Evolutionary conservation across 345 rosid genomes (phyloP).

Genomic region (Mangifera indica): DNA sequence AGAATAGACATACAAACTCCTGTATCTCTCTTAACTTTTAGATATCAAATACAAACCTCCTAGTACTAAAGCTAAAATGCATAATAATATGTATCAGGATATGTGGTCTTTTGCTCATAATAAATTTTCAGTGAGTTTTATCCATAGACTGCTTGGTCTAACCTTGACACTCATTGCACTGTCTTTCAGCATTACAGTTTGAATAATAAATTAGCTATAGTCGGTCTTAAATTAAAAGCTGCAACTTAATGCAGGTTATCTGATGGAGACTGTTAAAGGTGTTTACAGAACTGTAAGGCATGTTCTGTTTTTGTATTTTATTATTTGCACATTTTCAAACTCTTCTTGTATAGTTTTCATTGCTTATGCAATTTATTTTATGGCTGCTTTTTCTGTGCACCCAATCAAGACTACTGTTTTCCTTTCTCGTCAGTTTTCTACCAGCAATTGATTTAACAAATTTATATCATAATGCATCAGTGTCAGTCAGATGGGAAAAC

Average conservation of each 20-base stretch:
- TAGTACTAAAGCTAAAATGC: background rate
- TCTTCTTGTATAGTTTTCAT: background rate
- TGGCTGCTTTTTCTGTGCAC: background rate
- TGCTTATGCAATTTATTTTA: background rate
- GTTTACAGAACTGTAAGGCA: conserved; percentile 38
- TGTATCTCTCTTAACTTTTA: background rate
- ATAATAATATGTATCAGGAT: background rate
- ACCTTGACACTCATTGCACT: background rate
- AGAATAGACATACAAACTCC: too few species aligned
- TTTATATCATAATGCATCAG: conserved; percentile 26
- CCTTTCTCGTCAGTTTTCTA: background rate
- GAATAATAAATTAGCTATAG: background rate
- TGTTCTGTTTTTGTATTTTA: background rate
- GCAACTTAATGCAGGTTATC: conserved; percentile 35
- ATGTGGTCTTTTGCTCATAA: background rate
- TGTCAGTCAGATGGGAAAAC: conserved; percentile 34
- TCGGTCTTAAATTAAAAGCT: conserved; percentile 13
- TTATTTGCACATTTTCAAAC: background rate
- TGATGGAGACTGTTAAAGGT: conserved; percentile 34
- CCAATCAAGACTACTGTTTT: background rate
- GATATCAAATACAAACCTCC: background rate
- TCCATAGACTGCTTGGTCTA: conserved; percentile 1
- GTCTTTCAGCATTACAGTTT: background rate
- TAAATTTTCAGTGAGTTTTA: background rate
- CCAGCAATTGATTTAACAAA: background rate